Evolutionary conservation across 352 stramenopile genomes (phyloP), one percentile per base, ranked within the genome.

Genomic region (Globisporangium carolinianum): DNA sequence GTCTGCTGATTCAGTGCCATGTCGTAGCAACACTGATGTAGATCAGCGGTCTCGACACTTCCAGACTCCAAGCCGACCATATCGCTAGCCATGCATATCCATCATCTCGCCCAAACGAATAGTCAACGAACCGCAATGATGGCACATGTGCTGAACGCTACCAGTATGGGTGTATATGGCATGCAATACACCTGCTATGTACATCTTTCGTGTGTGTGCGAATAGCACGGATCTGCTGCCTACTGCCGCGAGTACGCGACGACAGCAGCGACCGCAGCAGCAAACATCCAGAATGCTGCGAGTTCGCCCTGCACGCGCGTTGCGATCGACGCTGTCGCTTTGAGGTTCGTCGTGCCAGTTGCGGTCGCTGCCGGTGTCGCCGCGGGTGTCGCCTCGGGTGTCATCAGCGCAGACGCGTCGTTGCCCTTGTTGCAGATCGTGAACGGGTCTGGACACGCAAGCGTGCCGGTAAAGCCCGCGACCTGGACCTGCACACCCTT

Each of bases 381-480:
- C 1, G 5, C 14, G 5, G 45, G 14, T 10, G 45, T 49, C 12
- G 45, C n/a, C 12, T 12, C n/a, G 11, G 15, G 45, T 9, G 45
- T 35, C n/a, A 15, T 24, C 14, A 15, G 24, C 9, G 37, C 36
- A 14, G 51, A 32, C 8, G 11, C 32, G 15, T 15, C 38, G 57
- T 9, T 43, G n/a, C 51, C 58, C 36, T 11, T 35, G 12, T 51
- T 67, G 46, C 83, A 93, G 42, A 91, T 73, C 18, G 84, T 67
- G 14, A 66, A 46, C 32, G 83, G 79, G 38, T 92, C 83, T 4
- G 84, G 82, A 55, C 84, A 91, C 10, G 76, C 78, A 42, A 93
- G 58, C 5, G 47, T 59, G 5, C 83, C 80, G 0, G 62, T 60
- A 60, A 90, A 91, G 0, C 81, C 76, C 0, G 57, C 12, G 9